Evolutionary conservation across 2,329 filamentous ascomycete genomes (phyloP), one percentile per base, ranked within the genome.

Genomic region (Eutypella sp.): DNA sequence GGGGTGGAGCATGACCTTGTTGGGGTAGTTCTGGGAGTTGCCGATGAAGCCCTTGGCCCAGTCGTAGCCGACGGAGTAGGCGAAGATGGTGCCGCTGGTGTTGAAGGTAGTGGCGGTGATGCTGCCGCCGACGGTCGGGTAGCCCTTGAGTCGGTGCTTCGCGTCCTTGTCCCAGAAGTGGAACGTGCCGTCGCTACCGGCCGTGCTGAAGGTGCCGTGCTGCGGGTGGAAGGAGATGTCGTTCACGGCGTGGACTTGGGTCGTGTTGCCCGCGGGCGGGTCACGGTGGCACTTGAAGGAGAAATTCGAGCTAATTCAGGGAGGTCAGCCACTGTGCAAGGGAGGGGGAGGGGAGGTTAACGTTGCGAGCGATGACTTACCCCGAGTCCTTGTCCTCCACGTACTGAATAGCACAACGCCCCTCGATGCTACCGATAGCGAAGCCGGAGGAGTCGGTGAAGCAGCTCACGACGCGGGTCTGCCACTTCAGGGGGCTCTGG

Each of bases 221-320:
- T 87, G 78, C 1, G 93, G 93, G 71, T 99, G 93, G 82, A 97
- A 97, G 20, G 89, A 95, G 67, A 99, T 99, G 57, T 90, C 86
- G 71, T 99, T 99, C 63, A 99, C 90, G 2, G 90, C 85, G 74
- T 91, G 93, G 58, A 97, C 93, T 62, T 92, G 93, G 58, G 87
- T 89, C 53, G 85, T 73, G 67, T 89, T 91, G 60, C 80, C 81
- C 47, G 82, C 71, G 1, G 87, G 81, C 5, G 82, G 80, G 59
- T 96, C 89, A 48, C 93, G 90, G 68, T 99, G 93, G 70, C 93
- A 99, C 71, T 97, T 97, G 82, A 99, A 99, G 36, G 89, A 96
- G 75, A 99, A 99, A 74, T 99, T 97, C 61, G 85, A 87, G 59
- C 84, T 85, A 54, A 46, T 9, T 23, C 18, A 23, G 23, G 49